A percentile compares a stretch with the other conserved stretches of the same genome.
Conservation (phyloP, 2,329 filamentous ascomycete genomes). For the Pseudocercospora macadamiae region DNA sequence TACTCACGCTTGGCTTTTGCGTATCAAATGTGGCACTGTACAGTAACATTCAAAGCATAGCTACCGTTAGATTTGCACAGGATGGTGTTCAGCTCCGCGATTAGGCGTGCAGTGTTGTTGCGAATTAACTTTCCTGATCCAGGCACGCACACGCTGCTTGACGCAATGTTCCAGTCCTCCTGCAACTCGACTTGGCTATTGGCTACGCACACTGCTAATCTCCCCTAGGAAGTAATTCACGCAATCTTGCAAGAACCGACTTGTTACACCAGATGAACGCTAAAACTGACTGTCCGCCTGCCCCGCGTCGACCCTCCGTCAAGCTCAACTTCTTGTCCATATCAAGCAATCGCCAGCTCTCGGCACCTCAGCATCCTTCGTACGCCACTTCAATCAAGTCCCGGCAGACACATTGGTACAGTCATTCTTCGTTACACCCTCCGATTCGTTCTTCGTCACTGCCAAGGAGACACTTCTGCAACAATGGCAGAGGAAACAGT, state of each 20-base stretch:
- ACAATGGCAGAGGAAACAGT: slow-evolving; percentile 31
- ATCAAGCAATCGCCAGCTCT: background rate
- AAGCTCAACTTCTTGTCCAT: background rate
- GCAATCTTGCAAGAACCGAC: background rate
- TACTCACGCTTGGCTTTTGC: too few relatives aligned
- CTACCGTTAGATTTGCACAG: too few relatives aligned
- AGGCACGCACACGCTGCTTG: background rate
- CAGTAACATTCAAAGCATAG: too few relatives aligned
- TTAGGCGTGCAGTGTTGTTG: too few relatives aligned
- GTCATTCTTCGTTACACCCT: background rate
- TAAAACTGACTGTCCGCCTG: slow-evolving; percentile 1
- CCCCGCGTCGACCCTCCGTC: background rate
- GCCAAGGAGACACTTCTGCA: background rate
- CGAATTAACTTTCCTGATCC: background rate
- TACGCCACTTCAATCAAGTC: too few relatives aligned
- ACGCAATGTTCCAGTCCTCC: background rate
- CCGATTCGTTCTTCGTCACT: background rate
- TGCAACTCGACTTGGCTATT: background rate
- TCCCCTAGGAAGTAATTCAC: too few relatives aligned
- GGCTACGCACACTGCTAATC: too few relatives aligned
- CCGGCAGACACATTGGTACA: too few relatives aligned
- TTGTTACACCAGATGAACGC: background rate
- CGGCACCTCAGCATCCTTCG: background rate
- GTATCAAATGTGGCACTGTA: too few relatives aligned
- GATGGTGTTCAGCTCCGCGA: too few relatives aligned